Base-by-base conservation (phyloP, 148 eudicot species). In the Fallopia convolvulus region DNA sequence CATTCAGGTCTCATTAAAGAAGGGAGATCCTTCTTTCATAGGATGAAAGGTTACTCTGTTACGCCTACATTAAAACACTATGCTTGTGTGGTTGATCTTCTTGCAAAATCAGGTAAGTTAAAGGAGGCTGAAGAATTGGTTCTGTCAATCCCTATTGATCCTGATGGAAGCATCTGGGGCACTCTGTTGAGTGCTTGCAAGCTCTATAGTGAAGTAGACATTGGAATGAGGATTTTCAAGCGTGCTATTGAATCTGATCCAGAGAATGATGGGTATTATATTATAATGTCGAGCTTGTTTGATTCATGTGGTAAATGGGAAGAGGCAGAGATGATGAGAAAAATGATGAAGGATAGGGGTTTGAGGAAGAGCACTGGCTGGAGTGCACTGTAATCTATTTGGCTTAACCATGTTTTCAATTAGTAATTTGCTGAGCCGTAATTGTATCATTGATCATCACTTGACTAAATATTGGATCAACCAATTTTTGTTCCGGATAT, bases 121-220 rank as follows among this genome's bases (percentile, higher is more conserved):
- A 76, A 80, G 75, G 92, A 90, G 73, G 94, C 97, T 56, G 94
- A 92, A 85, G 85, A 80, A 42, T 50, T 90, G 75, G 86, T 85
- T 78, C 68, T 78, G 44, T 90, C 90, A 14, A 92, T 92, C 91
- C 91, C 90, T 8, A 76, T 90, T 47, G 74, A 61, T 61, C 93
- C 94, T 8, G 97, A 92, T 85, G 94, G 90, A 9, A 93, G 88
- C 50, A 52, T 92, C 23, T 92, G 94, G 93, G 93, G 94, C 65
- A 78, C 93, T 70, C 80, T 92, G 78, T 82, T 92, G 75, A 89
- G 76, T 84, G 87, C 97, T 75, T 90, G 93, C 77, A 89, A 88
- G 82, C 78, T 88, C 60, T 92, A 92, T 76, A 81, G 81, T 74
- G 83, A 89, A 68, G 77, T 82, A 47, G 85, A 84, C 75, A 84